phyloP scores from a whole-genome alignment of 1,139 yeast species.

The Suhomyces yuchorum region DNA sequence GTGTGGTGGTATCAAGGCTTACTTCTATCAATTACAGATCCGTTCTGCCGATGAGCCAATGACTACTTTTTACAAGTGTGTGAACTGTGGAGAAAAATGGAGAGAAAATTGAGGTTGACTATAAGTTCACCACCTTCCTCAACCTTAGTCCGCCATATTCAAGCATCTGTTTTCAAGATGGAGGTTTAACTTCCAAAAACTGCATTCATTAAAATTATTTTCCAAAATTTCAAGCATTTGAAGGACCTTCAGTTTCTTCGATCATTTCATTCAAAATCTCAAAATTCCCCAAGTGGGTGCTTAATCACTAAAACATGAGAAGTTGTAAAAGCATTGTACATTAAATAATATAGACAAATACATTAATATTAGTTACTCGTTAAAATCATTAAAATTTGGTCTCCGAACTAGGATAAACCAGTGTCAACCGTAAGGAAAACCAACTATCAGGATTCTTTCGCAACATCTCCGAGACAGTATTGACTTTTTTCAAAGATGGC shows the following conservation, averaged over 20 bases:
- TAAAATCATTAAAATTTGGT: neutral
- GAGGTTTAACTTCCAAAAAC: neutral
- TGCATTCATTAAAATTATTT: neutral
- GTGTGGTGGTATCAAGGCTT: conserved; percentile 90
- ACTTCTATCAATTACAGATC: conserved; percentile 94
- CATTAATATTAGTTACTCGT: neutral
- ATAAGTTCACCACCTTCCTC: too few species aligned
- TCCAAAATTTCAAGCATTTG: neutral
- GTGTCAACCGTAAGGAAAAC: conserved; percentile 8
- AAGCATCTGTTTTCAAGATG: neutral
- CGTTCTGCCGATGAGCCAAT: conserved; percentile 91
- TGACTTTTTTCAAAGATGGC: conserved; percentile 2
- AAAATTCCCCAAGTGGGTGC: neutral
- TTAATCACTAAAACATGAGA: neutral
- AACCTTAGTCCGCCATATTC: neutral
- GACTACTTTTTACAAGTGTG: conserved; percentile 96
- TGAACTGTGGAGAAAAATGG: conserved; percentile 93
- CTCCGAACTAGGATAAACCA: neutral
- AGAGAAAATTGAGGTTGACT: conserved; percentile 90
- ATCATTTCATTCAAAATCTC: neutral
- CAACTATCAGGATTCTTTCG: conserved; percentile 8
- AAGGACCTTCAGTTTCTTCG: neutral
- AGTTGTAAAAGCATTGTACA: neutral
- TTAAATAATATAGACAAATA: conserved; percentile 1
- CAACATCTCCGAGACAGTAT: conserved; percentile 3